Percentiles rank a stretch among this genome's conserved stretches.
Conservation (phyloP, 2,329 filamentous ascomycete genomes). For the Orbilia javanica region DNA sequence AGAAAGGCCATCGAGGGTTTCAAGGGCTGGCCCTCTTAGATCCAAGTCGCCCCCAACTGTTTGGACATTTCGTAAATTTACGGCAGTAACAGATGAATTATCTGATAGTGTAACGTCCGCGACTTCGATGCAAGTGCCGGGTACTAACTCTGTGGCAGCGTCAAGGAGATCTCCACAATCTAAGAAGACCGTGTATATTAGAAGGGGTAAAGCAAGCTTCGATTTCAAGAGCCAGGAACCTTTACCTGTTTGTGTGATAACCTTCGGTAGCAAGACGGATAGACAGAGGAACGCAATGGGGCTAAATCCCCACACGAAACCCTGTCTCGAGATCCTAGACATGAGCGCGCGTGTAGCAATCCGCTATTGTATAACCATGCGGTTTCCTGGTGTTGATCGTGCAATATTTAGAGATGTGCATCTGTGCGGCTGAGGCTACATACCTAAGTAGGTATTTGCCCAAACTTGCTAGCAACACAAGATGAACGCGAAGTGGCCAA, state of each 20-base stretch:
- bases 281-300: neutral
- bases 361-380: too few relatives aligned
- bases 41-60: slow-evolving; percentile 26
- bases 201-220: neutral
- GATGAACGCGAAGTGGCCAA: too few relatives aligned
- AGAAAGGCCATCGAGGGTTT: neutral
- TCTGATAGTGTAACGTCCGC: slow-evolving; percentile 21
- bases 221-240: neutral
- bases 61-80: slow-evolving; percentile 16
- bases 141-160: neutral
- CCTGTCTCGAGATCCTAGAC: neutral
- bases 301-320: neutral
- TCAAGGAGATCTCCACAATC: slow-evolving; percentile 36
- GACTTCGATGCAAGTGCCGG: neutral
- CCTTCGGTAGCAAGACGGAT: neutral
- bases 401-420: too few relatives aligned
- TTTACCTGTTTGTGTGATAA: neutral
- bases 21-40: slow-evolving; percentile 7
- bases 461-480: too few relatives aligned
- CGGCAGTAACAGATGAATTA: neutral
- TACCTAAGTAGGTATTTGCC: too few relatives aligned
- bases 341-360: too few relatives aligned
- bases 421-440: too few relatives aligned
- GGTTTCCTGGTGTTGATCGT: neutral
- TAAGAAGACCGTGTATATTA: slow-evolving; percentile 35